Base-by-base conservation (phyloP, 495 filamentous ascomycete genomes). In the Annulohypoxylon stygium region DNA sequence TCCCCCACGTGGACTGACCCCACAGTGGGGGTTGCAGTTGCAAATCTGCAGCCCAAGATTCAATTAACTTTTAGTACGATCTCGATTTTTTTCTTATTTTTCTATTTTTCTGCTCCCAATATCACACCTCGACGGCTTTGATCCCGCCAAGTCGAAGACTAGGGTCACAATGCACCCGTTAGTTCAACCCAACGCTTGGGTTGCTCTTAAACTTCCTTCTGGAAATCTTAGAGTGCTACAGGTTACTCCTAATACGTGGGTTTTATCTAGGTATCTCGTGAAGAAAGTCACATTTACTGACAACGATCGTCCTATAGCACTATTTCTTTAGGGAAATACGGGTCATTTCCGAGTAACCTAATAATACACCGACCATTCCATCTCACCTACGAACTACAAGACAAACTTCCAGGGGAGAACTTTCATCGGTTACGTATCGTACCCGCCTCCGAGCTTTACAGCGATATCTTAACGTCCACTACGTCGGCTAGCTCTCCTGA, bases 341-440 rank as follows among this genome's bases (percentile, higher is more conserved):
- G 97, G 60, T 86, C 86, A 2, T 97, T 98, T 75, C 90, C 92
- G 20, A 87, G 92, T 4, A 97, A 98, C 75, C 87, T 93, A 16
- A 88, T 99, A 37, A 86, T 99, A 41, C 92, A 92, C 10, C 90
- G 96, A 14, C 96, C 96, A 0, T 97, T 93, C 81, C 87, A 97
- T 82, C 84, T 96, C 53, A 97, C 94, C 6, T 99, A 91, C 78
- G 96, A 99, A 78, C 83, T 99, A 9, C 86, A 91, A 55, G 93
- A 97, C 73, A 86, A 87, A 67, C 78, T 80, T 0, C 84, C 88
- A 23, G 87, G 86, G 54, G 84, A 88, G 66, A 77, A 73, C 54
- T 86, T 85, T 43, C 84, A 86, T 14, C 84, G 88, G 14, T 83
- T 99, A 47, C 92, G 94, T 5, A 83, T 97, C 11, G 93, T 98